Evolutionary conservation across 345 rosid species (phyloP).

Genomic region (Corchorus capsularis): DNA sequence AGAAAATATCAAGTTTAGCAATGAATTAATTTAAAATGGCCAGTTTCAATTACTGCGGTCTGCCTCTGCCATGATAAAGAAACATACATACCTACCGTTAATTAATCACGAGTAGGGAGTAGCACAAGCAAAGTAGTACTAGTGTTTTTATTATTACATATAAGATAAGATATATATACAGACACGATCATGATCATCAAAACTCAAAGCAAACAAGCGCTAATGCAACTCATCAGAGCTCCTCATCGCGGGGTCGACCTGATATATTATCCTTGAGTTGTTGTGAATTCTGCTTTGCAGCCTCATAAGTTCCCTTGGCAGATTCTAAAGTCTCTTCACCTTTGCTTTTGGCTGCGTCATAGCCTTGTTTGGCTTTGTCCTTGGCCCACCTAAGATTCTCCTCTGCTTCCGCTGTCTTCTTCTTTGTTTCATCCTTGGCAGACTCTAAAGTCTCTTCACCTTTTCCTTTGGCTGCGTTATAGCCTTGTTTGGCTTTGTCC

Average conservation of each 20-base stretch:
- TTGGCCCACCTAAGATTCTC: constrained; percentile 37
- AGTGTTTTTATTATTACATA: no score
- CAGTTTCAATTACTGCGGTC: no score
- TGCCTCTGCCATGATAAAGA: no score
- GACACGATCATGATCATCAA: not conserved
- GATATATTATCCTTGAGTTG: constrained; percentile 28
- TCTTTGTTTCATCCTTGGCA: constrained; percentile 4
- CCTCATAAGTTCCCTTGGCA: constrained; percentile 31
- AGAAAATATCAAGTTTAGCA: no score
- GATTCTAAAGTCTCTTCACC: constrained; percentile 26
- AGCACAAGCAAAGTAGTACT: no score
- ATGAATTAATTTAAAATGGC: no score
- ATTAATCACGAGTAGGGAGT: no score
- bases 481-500: constrained; percentile 37
- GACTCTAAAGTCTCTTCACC: constrained; percentile 22
- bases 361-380: constrained; percentile 37
- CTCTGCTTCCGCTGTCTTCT: constrained; percentile 22
- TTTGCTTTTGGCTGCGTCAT: constrained; percentile 30
- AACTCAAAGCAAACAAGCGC: not conserved
- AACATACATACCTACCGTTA: no score
- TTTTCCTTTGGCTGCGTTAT: constrained; percentile 32
- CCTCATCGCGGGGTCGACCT: constrained; percentile 25
- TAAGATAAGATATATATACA: no score
- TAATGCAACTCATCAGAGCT: constrained; percentile 20
- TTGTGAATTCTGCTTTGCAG: constrained; percentile 26